Conservation (phyloP, 2,329 filamentous ascomycete species). For the Taxawa tesnikishii region DNA sequence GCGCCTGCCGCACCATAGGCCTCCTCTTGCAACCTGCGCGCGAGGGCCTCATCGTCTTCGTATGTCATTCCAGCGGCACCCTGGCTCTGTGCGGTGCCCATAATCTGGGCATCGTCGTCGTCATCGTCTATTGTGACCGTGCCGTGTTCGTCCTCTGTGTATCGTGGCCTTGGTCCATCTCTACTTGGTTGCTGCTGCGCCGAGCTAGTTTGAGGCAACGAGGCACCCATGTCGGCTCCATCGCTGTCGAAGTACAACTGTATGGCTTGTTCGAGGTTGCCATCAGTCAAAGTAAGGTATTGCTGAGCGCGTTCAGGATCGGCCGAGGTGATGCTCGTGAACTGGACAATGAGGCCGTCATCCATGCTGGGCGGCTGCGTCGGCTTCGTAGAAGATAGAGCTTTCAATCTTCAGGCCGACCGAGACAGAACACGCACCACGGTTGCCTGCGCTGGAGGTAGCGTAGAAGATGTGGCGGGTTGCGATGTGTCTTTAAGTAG, state of each 20-base stretch:
- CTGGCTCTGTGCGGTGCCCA: slow-evolving; percentile 18
- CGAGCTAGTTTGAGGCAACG: slow-evolving; percentile 20
- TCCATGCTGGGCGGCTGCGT: slow-evolving; percentile 3
- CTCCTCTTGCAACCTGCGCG: slow-evolving; percentile 81
- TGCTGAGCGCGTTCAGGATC: slow-evolving; percentile 62
- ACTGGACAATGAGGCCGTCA: slow-evolving; percentile 58
- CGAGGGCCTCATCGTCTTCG: slow-evolving; percentile 92
- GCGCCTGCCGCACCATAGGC: slow-evolving; percentile 51
- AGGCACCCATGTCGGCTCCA: slow-evolving; percentile 45
- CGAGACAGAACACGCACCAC: no score
- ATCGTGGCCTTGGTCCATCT: slow-evolving; percentile 19
- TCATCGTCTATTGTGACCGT: slow-evolving; percentile 69
- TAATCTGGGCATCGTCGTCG: slow-evolving; percentile 44
- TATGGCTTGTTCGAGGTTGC: slow-evolving; percentile 74
- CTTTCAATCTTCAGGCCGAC: no score
- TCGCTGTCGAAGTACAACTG: slow-evolving; percentile 84
- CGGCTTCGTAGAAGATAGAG: no score
- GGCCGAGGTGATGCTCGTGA: slow-evolving; percentile 70
- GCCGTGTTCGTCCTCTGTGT: slow-evolving; percentile 41
- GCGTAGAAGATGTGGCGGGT: no score
- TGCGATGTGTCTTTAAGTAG: no score
- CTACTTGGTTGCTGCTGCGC: slow-evolving; percentile 18
- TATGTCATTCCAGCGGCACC: slow-evolving; percentile 10
- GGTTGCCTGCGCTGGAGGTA: no score
- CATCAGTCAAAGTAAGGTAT: slow-evolving; percentile 75